A percentile compares a stretch with the other conserved stretches of the same genome.
Evolutionary conservation across 2,329 filamentous ascomycete genomes (phyloP).

Genomic region (Thyridium curvatum): DNA sequence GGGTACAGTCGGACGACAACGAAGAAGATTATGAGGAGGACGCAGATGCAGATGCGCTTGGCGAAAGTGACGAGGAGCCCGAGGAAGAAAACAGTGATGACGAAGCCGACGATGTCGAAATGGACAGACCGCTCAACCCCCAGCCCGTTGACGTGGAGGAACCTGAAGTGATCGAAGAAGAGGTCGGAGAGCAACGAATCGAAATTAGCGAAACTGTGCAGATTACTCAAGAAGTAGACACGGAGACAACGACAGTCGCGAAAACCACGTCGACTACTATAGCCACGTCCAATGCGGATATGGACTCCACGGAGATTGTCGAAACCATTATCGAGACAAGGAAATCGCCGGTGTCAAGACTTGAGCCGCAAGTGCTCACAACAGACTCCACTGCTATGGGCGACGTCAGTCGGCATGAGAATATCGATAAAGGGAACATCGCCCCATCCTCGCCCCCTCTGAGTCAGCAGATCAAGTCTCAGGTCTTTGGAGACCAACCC

Average conservation of each 20-base stretch:
- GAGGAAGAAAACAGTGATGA: constrained; percentile 2
- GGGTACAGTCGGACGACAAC: not conserved
- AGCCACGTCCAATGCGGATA: not conserved
- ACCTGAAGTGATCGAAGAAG: constrained; percentile 7
- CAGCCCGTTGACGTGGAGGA: not conserved
- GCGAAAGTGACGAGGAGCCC: constrained; percentile 5
- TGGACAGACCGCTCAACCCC: not conserved
- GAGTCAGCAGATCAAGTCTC: constrained; percentile 3
- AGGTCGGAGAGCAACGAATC: constrained; percentile 3
- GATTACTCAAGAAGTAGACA: too few relatives aligned
- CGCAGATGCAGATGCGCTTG: constrained; percentile 4
- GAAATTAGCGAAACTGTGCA: too few relatives aligned
- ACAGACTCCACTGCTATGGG: too few relatives aligned
- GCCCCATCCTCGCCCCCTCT: constrained; percentile 1
- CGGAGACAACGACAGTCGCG: too few relatives aligned
- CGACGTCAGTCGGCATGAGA: too few relatives aligned
- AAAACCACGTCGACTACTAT: not conserved
- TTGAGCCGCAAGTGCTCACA: too few relatives aligned
- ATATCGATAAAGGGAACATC: too few relatives aligned
- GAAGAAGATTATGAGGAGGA: constrained; percentile 3
- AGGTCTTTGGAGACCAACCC: not conserved
- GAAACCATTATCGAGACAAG: not conserved
- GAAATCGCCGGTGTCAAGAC: too few relatives aligned
- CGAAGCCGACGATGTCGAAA: not conserved
- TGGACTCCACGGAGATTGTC: not conserved